phyloP scores from a whole-genome alignment of 2,329 filamentous ascomycete genomes.

The Pyrenochaeta sp. region DNA sequence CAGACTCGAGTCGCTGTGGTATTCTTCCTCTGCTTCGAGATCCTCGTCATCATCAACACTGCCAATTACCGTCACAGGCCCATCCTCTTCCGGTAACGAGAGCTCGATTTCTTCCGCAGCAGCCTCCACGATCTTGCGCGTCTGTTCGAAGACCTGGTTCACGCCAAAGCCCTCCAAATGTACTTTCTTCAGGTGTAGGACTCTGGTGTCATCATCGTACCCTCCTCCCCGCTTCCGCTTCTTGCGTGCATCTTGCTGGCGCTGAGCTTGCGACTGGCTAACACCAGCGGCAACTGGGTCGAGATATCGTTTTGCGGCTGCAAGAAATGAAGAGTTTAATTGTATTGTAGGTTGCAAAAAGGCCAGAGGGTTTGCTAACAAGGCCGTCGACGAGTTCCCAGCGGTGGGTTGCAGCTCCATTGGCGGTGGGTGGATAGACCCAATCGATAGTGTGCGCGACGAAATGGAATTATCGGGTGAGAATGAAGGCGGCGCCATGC shows the following conservation, averaged over 20 bases:
- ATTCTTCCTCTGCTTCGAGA: slow-evolving; percentile 40
- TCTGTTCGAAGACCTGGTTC: slow-evolving; percentile 93
- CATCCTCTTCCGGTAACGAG: slow-evolving; percentile 50
- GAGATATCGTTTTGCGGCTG: slow-evolving; percentile 80
- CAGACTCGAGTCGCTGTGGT: slow-evolving; percentile 35
- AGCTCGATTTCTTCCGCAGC: slow-evolving; percentile 63
- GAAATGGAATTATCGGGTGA: slow-evolving; percentile 52
- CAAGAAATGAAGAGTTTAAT: slow-evolving; percentile 74
- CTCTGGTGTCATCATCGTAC: slow-evolving; percentile 55
- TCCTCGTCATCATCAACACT: slow-evolving; percentile 46
- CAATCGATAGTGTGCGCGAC: slow-evolving; percentile 51
- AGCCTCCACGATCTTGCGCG: slow-evolving; percentile 79
- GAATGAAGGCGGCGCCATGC: slow-evolving; percentile 44
- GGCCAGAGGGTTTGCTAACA: slow-evolving; percentile 70
- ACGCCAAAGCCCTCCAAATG: slow-evolving; percentile 88
- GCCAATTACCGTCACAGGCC: slow-evolving; percentile 24
- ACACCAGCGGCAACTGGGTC: slow-evolving; percentile 80
- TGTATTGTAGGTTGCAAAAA: slow-evolving; percentile 78
- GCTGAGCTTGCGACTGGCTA: slow-evolving; percentile 74
- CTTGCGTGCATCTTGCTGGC: slow-evolving; percentile 72
- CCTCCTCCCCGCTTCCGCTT: slow-evolving; percentile 76
- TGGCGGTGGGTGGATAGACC: slow-evolving; percentile 45
- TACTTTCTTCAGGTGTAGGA: slow-evolving; percentile 81
- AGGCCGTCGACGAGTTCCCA: slow-evolving; percentile 63
- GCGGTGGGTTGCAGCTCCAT: slow-evolving; percentile 43